Base-by-base conservation (phyloP, 306 rosid species). In the Acacia melanoxylon region DNA sequence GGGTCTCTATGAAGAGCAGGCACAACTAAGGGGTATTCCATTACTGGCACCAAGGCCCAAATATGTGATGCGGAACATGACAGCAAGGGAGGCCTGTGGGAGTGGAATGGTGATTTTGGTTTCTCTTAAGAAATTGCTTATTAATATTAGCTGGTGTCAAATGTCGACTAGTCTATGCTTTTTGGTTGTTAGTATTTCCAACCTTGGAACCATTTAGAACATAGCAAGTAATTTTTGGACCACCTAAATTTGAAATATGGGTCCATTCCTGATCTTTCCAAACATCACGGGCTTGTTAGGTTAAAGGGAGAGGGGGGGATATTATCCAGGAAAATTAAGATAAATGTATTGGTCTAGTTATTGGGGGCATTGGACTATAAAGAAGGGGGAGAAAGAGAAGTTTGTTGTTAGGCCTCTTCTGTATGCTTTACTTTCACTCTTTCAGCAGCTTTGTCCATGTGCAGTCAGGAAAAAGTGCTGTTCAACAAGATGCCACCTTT, bases 1-100 rank as follows among this genome's bases (percentile, higher is more conserved):
- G 86, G 99, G 99, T 68, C 84, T 95, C 48, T 89, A 89, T 51
- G 95, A 89, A 85, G 93, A 85, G 69, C 95, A 91, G 69, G 92
- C 86, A 6, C 88, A 85, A 54, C 58, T 85, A 70, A 91, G 13
- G 84, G 81, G 90, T 80, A 89, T 89, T 80, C 93, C 93, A 25
- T 86, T 89, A 22, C 78, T 88, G 73, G 93, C 86, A 86, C 88
- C 75, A 6, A 86, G 89, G 86, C 91, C 95, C 27, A 89, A 86
- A 81, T 89, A 89, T 73, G 87, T 89, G 17, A 71, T 71, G 75
- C 75, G 75, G 58, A 71, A 44, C 15, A 71, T 71, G 75, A 71
- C 56, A 44, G 75, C 75, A 12, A 71, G 84, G 74, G 91, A 89
- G 68, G 93, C 90, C 83, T 88, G 89, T 80, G 95, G 90, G 44